Percentiles rank a stretch among this genome's conserved stretches.
phyloP scores from a whole-genome alignment of 2,329 filamentous ascomycete species.

The Colletotrichum tanaceti region DNA sequence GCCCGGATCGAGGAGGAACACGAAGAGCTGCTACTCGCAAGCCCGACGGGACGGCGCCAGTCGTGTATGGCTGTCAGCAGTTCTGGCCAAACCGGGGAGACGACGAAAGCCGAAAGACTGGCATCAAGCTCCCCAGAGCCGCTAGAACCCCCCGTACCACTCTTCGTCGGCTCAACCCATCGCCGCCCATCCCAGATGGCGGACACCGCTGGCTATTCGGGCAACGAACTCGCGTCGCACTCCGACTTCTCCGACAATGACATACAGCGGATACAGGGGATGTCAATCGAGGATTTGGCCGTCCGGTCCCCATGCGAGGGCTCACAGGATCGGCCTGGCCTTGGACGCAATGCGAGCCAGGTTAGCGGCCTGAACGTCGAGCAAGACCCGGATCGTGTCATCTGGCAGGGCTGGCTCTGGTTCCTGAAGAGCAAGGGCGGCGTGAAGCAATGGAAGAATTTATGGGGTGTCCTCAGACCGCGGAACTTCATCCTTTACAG shows the following conservation, averaged over 20 bases:
- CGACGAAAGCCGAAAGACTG: constrained; percentile 45
- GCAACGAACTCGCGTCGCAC: constrained; percentile 78
- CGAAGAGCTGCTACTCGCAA: constrained; percentile 81
- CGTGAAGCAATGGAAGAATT: constrained; percentile 91
- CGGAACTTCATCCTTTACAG: constrained; percentile 92
- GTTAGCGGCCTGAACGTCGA: constrained; percentile 67
- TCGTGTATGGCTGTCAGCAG: constrained; percentile 50
- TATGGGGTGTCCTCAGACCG: constrained; percentile 91
- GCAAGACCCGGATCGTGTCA: constrained; percentile 84
- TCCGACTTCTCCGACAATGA: constrained; percentile 88
- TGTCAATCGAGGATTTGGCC: constrained; percentile 64
- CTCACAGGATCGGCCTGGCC: constrained; percentile 46
- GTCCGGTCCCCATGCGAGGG: constrained; percentile 50
- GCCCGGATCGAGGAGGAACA: constrained; percentile 90
- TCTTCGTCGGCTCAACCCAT: constrained; percentile 48
- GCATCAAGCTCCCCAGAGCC: constrained; percentile 73
- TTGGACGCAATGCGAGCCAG: constrained; percentile 70
- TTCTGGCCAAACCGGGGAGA: constrained; percentile 18
- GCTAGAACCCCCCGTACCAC: constrained; percentile 53
- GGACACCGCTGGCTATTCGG: constrained; percentile 73
- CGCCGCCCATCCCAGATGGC: constrained; percentile 70
- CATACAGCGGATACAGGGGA: constrained; percentile 58
- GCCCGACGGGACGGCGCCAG: constrained; percentile 67
- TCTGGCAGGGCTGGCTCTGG: constrained; percentile 92
- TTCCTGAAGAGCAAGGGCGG: constrained; percentile 85